A percentile compares a stretch with the other conserved stretches of the same genome.
phyloP scores from a whole-genome alignment of 2,329 filamentous ascomycete species.

The Pestalotiopsis sp. region DNA sequence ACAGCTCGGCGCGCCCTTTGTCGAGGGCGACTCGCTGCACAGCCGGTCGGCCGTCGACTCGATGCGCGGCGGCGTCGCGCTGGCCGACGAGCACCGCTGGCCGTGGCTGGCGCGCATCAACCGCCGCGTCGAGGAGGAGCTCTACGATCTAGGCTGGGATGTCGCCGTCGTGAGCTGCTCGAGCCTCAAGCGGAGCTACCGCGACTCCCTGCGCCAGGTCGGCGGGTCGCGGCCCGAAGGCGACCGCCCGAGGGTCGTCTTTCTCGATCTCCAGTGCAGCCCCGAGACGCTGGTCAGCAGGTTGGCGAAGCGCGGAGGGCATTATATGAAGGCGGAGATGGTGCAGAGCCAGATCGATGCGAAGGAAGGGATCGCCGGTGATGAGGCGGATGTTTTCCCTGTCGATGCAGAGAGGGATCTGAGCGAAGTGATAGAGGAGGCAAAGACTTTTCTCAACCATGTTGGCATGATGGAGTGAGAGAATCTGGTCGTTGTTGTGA shows the following conservation, averaged over 20 bases:
- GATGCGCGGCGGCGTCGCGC: slow-evolving; percentile 32
- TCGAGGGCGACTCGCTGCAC: slow-evolving; percentile 45
- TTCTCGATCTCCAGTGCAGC: slow-evolving; percentile 38
- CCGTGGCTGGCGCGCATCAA: slow-evolving; percentile 33
- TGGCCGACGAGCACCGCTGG: slow-evolving; percentile 35
- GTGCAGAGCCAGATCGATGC: slow-evolving; percentile 5
- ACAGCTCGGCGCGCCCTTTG: slow-evolving; percentile 32
- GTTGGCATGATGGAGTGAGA: neutral
- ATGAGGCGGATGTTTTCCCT: slow-evolving; percentile 2
- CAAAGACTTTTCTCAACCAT: neutral
- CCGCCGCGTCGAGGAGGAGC: slow-evolving; percentile 22
- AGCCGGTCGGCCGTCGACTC: slow-evolving; percentile 7
- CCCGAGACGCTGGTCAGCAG: neutral
- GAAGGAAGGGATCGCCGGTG: neutral
- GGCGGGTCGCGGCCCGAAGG: slow-evolving; percentile 9
- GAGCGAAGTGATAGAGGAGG: neutral
- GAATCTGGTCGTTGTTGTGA: neutral
- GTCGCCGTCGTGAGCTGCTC: slow-evolving; percentile 41
- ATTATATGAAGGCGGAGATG: slow-evolving; percentile 9
- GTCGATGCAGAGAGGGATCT: neutral
- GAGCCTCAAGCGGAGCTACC: slow-evolving; percentile 35
- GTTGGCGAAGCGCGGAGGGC: neutral
- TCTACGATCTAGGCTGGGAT: slow-evolving; percentile 28
- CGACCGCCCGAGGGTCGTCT: slow-evolving; percentile 25
- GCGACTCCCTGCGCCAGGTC: slow-evolving; percentile 32